Base-by-base conservation (phyloP, 1,284 basidiomycete species). In the Heliocybe sulcata region DNA sequence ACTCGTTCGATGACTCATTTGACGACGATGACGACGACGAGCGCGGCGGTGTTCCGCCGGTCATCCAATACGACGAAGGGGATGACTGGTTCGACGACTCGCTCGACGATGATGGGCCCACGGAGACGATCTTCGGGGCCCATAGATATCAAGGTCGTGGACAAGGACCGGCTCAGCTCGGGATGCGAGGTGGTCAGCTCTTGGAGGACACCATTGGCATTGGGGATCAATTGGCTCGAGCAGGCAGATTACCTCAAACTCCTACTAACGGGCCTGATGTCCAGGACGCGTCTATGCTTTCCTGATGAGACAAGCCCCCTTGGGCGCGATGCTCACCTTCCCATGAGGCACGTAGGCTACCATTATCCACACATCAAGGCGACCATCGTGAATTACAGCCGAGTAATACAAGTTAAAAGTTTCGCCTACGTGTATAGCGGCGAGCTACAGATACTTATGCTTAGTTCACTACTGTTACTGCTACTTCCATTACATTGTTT, bases 91-190 rank as follows among this genome's bases (percentile, higher is more conserved):
- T 72, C 59, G 73, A 74, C 54, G 66, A 68, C 47, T 23, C 45
- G 38, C 19, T n/a, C 38, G 64, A 64, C 26, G 63, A 65, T 20
- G 65, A 63, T 23, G 69, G 69, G 49, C 77, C 70, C 35, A 76
- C 83, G 60, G 86, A 89, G 65, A 88, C 87, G 11, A 67, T 89
- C 54, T 89, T 89, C 68, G 86, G 86, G 12, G 78, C 81, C 20
- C 77, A 77, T 2, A 79, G 80, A 45, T 76, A 72, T 19, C 76
- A 79, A 60, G 69, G 79, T 53, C 52, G 53, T 59, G 65, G 50
- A 67, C 65, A 50, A 58, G 55, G 60, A 65, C 63, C 58, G 62
- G 55, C 64, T 19, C 64, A 70, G 51, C 58, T 86, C 59, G 72
- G 73, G 64, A 73, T 88, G 75, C 67, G 80, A 19, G 84, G 84